Evolutionary conservation across 352 stramenopile species (phyloP).

Genomic region (Aphanomyces euteiches): DNA sequence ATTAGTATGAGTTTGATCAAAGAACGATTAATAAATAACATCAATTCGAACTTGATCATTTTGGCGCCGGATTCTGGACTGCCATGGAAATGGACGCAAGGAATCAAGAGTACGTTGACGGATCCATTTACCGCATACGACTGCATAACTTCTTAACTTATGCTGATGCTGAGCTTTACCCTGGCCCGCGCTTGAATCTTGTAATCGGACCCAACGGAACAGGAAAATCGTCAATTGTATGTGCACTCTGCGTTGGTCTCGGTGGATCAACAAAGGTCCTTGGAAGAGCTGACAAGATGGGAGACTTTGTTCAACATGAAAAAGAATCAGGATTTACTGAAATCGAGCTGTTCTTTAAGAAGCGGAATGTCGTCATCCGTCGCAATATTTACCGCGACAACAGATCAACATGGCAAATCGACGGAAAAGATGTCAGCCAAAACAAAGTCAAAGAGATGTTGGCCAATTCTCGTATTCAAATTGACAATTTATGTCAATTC

Average conservation of each 20-base stretch:
- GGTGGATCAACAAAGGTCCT: slow-evolving; percentile 93
- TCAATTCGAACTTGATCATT: neutral
- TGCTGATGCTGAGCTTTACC: slow-evolving; percentile 84
- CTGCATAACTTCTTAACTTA: slow-evolving; percentile 95
- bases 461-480: slow-evolving; percentile 88
- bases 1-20: neutral
- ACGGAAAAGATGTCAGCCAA: slow-evolving; percentile 62
- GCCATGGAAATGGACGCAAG: slow-evolving; percentile 1
- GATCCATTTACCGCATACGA: slow-evolving; percentile 86
- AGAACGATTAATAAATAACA: neutral
- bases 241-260: slow-evolving; percentile 95
- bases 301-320: slow-evolving; percentile 87
- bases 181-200: slow-evolving; percentile 94
- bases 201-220: slow-evolving; percentile 97
- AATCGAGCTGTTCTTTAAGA: slow-evolving; percentile 91
- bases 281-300: slow-evolving; percentile 90
- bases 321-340: slow-evolving; percentile 82
- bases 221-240: slow-evolving; percentile 93
- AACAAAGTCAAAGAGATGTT: slow-evolving; percentile 79
- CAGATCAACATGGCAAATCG: slow-evolving; percentile 76
- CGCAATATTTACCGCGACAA: slow-evolving; percentile 91
- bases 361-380: slow-evolving; percentile 77
- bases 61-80: no score
- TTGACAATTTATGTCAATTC: slow-evolving; percentile 99
- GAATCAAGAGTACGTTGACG: slow-evolving; percentile 71